Evolutionary conservation across 2,329 filamentous ascomycete species (phyloP), one percentile per base, ranked within the genome.

Genomic region (Lachnellula occidentalis): DNA sequence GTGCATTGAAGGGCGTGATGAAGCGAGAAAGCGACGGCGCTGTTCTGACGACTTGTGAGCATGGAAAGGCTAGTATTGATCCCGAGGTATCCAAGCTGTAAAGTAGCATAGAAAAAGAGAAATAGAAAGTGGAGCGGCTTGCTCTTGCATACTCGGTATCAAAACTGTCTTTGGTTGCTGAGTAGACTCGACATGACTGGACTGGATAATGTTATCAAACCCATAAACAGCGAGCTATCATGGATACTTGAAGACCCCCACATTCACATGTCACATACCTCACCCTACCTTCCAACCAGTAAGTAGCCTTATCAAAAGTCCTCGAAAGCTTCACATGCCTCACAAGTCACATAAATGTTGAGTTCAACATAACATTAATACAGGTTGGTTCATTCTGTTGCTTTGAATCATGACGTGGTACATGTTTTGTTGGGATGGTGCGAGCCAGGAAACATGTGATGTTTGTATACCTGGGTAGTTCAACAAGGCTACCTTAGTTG

Each of bases 21-120:
- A 76, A 73, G 59, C 73, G 76, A 57, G 76, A 72, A 61, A 74
- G 72, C 27, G 79, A 80, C 56, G 78, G 80, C 0, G 71, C 72
- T 43, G 57, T 87, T 9, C 67, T 84, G 64, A 76, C 79, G 2
- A 74, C 78, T 6, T 85, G 80, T 48, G 82, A 86, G 64, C 85
- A 88, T 71, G 78, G 80, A 42, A 87, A 87, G 69, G 79, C 79
- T 2, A 85, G 82, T 63, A 78, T 77, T 42, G 82, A 86, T 61
- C 72, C 76, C 4, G 67, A 69, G 45, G 58, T 65, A 36, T 45
- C 42, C 12, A 48, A 51, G 34, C 5, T 58, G 31, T 55, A 45
- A n/a, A n/a, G n/a, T n/a, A n/a, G n/a, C n/a, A n/a, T n/a, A n/a
- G n/a, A n/a, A n/a, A n/a, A n/a, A 39, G 34, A 15, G 14, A 19